phyloP scores from a whole-genome alignment of 2,329 filamentous ascomycete genomes.

The Sphaceloma murrayae region DNA sequence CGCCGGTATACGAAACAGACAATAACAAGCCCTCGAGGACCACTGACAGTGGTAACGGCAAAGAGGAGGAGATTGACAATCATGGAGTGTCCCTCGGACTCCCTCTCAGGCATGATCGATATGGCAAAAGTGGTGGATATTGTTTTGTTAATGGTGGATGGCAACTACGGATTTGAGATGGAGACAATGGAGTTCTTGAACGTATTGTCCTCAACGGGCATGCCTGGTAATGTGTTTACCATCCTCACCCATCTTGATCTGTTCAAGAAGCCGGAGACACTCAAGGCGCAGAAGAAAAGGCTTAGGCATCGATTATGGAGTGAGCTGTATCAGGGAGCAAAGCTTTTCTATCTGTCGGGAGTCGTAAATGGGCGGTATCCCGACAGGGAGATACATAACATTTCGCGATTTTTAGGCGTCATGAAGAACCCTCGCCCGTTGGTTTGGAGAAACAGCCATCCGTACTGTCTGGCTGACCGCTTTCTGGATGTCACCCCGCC shows the following conservation, averaged over 20 bases:
- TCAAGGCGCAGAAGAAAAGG: constrained; percentile 91
- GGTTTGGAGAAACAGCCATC: constrained; percentile 92
- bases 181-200: constrained; percentile 99
- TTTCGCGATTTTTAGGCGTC: constrained; percentile 88
- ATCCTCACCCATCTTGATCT: constrained; percentile 93
- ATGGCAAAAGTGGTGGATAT: constrained; percentile 96
- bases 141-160: constrained; percentile 94
- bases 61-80: constrained; percentile 94
- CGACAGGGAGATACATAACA: constrained; percentile 89
- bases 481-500: constrained; percentile 94
- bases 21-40: constrained; percentile 77
- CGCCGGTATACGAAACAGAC: constrained; percentile 94
- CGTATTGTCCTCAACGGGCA: constrained; percentile 82
- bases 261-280: constrained; percentile 83
- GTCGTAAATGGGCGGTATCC: constrained; percentile 96
- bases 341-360: constrained; percentile 92
- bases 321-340: constrained; percentile 91
- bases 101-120: constrained; percentile 93
- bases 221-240: constrained; percentile 97
- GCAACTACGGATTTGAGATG: constrained; percentile 99
- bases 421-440: constrained; percentile 99
- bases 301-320: constrained; percentile 95
- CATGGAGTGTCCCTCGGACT: constrained; percentile 88
- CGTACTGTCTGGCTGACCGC: constrained; percentile 85
- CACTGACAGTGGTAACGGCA: constrained; percentile 90